Base-by-base conservation (phyloP, 495 filamentous ascomycete species). In the Penicillium alfredii region DNA sequence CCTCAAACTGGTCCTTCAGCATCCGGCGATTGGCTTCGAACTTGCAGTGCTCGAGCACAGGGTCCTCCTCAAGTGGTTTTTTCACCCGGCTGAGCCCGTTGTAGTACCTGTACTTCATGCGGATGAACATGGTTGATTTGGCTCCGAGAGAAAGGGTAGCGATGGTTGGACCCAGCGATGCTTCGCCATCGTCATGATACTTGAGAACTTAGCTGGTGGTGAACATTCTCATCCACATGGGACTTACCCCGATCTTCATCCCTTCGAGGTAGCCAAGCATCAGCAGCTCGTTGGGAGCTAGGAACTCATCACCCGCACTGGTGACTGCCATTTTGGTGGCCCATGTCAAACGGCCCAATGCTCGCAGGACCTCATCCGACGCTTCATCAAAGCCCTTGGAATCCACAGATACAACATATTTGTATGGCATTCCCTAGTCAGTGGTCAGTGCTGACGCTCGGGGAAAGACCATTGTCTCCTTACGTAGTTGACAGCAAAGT, bases 141-240 rank as follows among this genome's bases (percentile, higher is more conserved):
- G 72, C 74, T 1, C 88, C 88, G 3, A 94, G 66, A 0, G 85
- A 88, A 1, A 90, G 60, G 0, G 85, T 81, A 0, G 82, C 81
- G 16, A 94, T 80, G 1, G 76, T 85, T 1, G 84, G 81, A 0
- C 86, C 87, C 1, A 94, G 69, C 0, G 76, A 74, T 1, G 53
- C 60, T 55, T 95, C 88, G 1, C 88, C 88, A 40, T 95, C 88
- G 48, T 93, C 87, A 36, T 95, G 88, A 40, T 66, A 56, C 12
- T 28, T 28, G 24, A 8, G 24, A 12, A 22, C 14, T 30, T 7
- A 27, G 33, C 33, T 40, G 18, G n/a, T 38, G 34, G 42, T 33
- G 6, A 10, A 1, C 7, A 16, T 8, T 15, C 16, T 30, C 10
- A 21, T 28, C 5, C 6, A 30, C 10, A 8, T 19, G 0, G 25